These are phyloP conservation scores for Dothideomycetidae sp. DNA, from an alignment of 2,329 filamentous ascomycete species.

Conservation along the genomic window DNA sequence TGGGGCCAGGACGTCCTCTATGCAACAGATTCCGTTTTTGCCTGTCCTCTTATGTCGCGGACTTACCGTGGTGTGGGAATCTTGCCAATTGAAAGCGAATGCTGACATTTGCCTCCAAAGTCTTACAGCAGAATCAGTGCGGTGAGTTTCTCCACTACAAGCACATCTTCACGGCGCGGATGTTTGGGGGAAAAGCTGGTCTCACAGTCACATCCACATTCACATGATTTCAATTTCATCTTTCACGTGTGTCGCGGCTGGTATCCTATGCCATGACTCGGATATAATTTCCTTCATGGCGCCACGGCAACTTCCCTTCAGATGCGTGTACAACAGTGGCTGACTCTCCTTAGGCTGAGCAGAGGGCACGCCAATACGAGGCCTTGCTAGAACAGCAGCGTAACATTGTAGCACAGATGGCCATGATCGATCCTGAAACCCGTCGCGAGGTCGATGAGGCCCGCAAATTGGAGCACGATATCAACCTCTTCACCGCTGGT, in stretches of 20 bases:
- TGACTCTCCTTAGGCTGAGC: slow-evolving; percentile 55
- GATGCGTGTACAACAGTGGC: slow-evolving; percentile 3
- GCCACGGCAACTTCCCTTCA: neutral
- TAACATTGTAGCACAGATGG: slow-evolving; percentile 84
- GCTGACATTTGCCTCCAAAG: neutral
- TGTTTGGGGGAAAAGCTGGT: neutral
- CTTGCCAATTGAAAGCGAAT: too few relatives aligned
- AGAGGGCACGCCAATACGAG: slow-evolving; percentile 87
- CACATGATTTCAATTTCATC: too few relatives aligned
- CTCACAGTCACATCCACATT: too few relatives aligned
- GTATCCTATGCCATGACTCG: too few relatives aligned
- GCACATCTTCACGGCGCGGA: neutral
- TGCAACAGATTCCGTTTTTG: too few relatives aligned
- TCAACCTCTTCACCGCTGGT: slow-evolving; percentile 47
- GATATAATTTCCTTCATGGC: too few relatives aligned
- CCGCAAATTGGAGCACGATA: slow-evolving; percentile 68
- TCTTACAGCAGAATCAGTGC: slow-evolving; percentile 59
- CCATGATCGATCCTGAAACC: slow-evolving; percentile 73
- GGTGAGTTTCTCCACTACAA: slow-evolving; percentile 40
- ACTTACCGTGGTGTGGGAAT: too few relatives aligned
- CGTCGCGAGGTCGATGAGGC: slow-evolving; percentile 72
- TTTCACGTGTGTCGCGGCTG: too few relatives aligned
- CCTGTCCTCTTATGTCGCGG: too few relatives aligned
- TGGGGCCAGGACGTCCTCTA: too few relatives aligned
- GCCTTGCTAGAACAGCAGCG: slow-evolving; percentile 77